Base-by-base conservation (phyloP, 257 asterid species). In the Cynanchum wilfordii region DNA sequence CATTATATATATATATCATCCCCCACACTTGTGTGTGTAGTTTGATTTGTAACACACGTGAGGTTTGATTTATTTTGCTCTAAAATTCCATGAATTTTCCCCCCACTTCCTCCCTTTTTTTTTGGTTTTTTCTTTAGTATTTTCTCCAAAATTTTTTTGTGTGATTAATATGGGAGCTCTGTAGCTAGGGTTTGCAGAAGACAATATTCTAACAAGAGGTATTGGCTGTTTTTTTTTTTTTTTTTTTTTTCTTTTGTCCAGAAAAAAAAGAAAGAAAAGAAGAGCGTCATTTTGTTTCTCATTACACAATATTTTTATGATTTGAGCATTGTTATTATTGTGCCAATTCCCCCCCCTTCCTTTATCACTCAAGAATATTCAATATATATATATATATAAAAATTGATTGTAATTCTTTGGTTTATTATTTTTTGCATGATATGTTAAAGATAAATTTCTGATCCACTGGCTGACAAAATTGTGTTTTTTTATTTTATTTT, bases 151-250 rank as follows among this genome's bases (percentile, higher is more conserved):
- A 71, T 73, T 81, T 50, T 56, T 65, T 56, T 59, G 93, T 76
- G 89, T 82, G 89, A 86, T 86, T 79, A 83, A 79, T 75, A 85
- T 72, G 82, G 76, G 79, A 73, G 82, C 63, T 74, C 82, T 74
- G 81, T 81, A 80, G 86, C 50, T 64, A 64, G 89, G 86, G 80
- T 86, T 85, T 86, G 82, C 59, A 78, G 84, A 83, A 79, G 83
- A 81, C 76, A 74, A 73, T 82, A 81, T 82, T 82, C 79, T 78
- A 78, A 87, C 85, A 80, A 71, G 75, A 71, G 73, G 54, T 72
- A 66, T 79, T 76, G 77, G 86, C 73, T 78, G 82, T 49, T 62
- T 76, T 68, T 66, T 24, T 70, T 25, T 15, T 38, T 33, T 33
- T 33, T 33, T 33, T 33, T 33, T n/a, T n/a, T n/a, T n/a, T n/a